Conservation (phyloP, 768 basidiomycete species). For the Amanita molliuscula region DNA sequence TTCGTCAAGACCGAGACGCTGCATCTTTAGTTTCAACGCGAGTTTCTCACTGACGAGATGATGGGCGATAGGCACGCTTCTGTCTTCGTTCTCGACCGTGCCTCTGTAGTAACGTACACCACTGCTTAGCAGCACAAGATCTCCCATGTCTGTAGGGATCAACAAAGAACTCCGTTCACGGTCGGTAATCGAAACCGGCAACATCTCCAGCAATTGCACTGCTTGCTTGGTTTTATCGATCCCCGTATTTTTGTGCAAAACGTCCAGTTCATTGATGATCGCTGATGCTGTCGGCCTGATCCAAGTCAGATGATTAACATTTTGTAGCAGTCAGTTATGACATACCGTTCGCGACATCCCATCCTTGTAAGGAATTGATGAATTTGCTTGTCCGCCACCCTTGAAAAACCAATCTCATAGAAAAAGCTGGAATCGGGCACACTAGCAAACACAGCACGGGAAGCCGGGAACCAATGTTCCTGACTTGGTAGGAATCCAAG, state of each 20-base stretch:
- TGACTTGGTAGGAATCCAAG: slow-evolving; percentile 23
- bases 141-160: slow-evolving; percentile 21
- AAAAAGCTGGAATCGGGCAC: slow-evolving; percentile 13
- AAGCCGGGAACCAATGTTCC: neutral
- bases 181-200: slow-evolving; percentile 15
- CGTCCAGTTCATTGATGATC: slow-evolving; percentile 17
- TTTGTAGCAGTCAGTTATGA: neutral
- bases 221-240: slow-evolving; percentile 12
- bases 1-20: slow-evolving; percentile 25
- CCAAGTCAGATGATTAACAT: neutral
- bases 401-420: slow-evolving; percentile 13
- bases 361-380: slow-evolving; percentile 18
- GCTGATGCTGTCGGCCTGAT: slow-evolving; percentile 21
- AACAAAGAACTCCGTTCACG: slow-evolving; percentile 18
- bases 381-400: slow-evolving; percentile 10
- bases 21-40: slow-evolving; percentile 19
- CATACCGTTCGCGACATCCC: slow-evolving; percentile 30
- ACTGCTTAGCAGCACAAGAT: slow-evolving; percentile 17
- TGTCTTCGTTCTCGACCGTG: slow-evolving; percentile 11
- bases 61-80: slow-evolving; percentile 18
- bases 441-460: slow-evolving; percentile 1
- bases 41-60: slow-evolving; percentile 20
- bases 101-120: slow-evolving; percentile 35
- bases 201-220: slow-evolving; percentile 18
- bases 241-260: slow-evolving; percentile 8